Base-by-base conservation (phyloP, 2,329 filamentous ascomycete species). In the Ustilaginoidea virens region DNA sequence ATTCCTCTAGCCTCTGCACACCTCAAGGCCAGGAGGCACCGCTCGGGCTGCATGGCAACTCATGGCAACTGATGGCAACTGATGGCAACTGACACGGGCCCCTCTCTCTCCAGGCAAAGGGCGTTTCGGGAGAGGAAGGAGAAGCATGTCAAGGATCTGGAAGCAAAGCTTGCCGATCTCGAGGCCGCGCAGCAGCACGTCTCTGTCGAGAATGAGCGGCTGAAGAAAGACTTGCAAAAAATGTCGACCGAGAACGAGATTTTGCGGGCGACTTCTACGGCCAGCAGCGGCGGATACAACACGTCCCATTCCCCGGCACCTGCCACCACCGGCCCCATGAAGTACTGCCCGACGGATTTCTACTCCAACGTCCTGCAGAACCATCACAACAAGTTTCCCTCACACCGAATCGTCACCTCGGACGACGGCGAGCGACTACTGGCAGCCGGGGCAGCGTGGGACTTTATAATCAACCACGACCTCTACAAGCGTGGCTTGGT, bases 71-170 rank as follows among this genome's bases (percentile, higher is more conserved):
- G n/a, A n/a, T n/a, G n/a, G n/a, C n/a, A n/a, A n/a, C n/a, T n/a
- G n/a, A n/a, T n/a, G n/a, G n/a, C n/a, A n/a, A n/a, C 10, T n/a
- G 27, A 15, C 17, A 25, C 16, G n/a, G 34, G 14, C 21, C 12
- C 11, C 7, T 7, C 17, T 17, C 17, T n/a, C 12, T 20, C 17
- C 37, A 94, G 87, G 27, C 90, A 96, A 65, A 78, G 87, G 43
- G 87, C 90, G 18, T 96, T 96, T 53, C 82, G 87, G 35, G 87
- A 96, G 55, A 78, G 87, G 41, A 96, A 96, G 54, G 87, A 96
- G 52, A 78, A 76, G 33, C 86, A 92, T 46, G 85, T 96, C 37
- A 86, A 86, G 51, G 85, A 96, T 36, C 74, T 96, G 15, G 86
- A 96, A 55, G 70, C 74, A 33, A 90, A 92, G 50, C 73, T 96